Base-by-base conservation (phyloP, 1,284 basidiomycete species). In the Hortiboletus rubellus region DNA sequence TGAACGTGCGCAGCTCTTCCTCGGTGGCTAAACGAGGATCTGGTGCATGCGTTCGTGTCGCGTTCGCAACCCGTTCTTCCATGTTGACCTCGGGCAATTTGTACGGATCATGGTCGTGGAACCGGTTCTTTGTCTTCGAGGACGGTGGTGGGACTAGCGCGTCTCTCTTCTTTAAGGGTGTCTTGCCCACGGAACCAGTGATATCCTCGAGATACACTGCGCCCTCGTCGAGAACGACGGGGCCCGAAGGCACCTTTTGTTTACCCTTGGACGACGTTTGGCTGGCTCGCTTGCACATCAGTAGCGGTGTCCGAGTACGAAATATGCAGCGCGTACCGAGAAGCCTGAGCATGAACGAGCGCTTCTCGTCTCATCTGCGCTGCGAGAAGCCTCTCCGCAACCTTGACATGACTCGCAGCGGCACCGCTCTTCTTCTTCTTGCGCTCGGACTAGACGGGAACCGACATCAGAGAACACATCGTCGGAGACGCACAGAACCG, bases 291-390 rank as follows among this genome's bases (percentile, higher is more conserved):
- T 22, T 15, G n/a, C 8, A 18, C 57, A 52, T 56, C 44, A 72
- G 54, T n/a, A 17, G n/a, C 5, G 10, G 10, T 11, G n/a, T 24
- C 11, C 30, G 49, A 38, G 22, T 2, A 38, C 40, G 18, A 50
- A 24, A 44, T 4, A 40, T 31, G 31, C 17, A 46, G 40, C 40
- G 57, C 75, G 55, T 64, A 82, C 80, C 62, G 66, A 59, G 68
- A 59, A 66, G 68, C 70, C 62, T 85, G 79, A 33, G 86, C 84
- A 52, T 93, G 88, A 56, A 84, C 86, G 56, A 99, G 75, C 31
- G 97, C 97, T 62, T 94, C 94, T 31, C 91, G 83, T 63, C 97
- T 82, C 84, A 99, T 80, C 66, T 98, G 95, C 7, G 96, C 96
- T 7, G 94, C 93, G 24, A 99, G 84, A 41, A 99, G 81, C 72